Conservation (phyloP, 169 alveolate genomes). For the Plasmodium relictum region DNA sequence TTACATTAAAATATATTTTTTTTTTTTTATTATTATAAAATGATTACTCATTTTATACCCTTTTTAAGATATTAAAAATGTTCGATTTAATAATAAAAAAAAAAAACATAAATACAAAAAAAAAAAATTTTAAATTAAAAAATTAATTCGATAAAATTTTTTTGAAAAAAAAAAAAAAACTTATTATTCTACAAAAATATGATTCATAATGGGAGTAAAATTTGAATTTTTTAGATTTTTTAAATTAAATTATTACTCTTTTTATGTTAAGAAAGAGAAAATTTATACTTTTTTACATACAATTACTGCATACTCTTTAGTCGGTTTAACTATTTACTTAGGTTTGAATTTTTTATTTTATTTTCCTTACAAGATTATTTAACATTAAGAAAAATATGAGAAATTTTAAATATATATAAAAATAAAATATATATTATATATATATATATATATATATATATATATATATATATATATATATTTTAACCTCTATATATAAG, state of each 20-base stretch:
- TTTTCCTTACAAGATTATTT: too few species aligned
- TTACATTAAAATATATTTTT: too few species aligned
- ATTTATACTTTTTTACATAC: conserved; percentile 64
- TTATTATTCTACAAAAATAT: not conserved
- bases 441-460: conserved; percentile 3
- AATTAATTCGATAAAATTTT: not conserved
- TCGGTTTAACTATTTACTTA: conserved; percentile 49
- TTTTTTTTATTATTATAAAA: too few species aligned
- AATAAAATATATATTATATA: not conserved
- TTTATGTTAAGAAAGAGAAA: conserved; percentile 74
- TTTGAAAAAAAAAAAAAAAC: not conserved
- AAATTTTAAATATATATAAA: not conserved
- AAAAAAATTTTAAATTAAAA: not conserved
- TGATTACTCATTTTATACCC: too few species aligned
- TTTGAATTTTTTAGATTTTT: conserved; percentile 72
- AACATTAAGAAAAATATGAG: not conserved
- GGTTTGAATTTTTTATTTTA: conserved; percentile 18
- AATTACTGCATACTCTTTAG: conserved; percentile 72
- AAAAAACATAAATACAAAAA: not conserved
- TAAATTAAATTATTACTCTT: conserved; percentile 67
- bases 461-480: not conserved
- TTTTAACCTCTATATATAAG: not conserved
- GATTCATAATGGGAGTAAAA: conserved; percentile 66
- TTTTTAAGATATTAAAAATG: too few species aligned
- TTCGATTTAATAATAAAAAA: too few species aligned